Conservation (phyloP, 345 rosid species). For the Syzygium aqueum region DNA sequence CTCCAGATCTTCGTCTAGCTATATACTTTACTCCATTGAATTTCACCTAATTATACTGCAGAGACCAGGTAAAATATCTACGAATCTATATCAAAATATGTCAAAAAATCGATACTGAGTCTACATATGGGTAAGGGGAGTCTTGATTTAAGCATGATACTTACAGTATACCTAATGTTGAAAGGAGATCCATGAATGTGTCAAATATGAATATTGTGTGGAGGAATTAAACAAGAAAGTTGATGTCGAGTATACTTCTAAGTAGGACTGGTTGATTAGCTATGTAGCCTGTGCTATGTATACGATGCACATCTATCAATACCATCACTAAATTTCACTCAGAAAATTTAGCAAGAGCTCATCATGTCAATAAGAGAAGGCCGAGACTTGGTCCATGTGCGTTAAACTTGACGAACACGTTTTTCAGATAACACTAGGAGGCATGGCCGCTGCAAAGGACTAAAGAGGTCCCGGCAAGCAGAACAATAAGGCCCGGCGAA, state of each 20-base stretch:
- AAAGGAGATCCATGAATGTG: background rate
- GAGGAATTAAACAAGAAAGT: background rate
- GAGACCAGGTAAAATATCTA: no score
- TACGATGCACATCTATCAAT: background rate
- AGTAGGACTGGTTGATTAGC: background rate
- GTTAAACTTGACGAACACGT: slow-evolving; percentile 19
- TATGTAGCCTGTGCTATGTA: no score
- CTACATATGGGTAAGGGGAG: no score
- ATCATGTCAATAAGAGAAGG: background rate
- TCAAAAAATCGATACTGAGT: background rate
- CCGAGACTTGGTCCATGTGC: background rate
- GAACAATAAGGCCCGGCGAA: no score
- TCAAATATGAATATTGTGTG: no score
- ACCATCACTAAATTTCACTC: background rate
- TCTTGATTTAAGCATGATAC: background rate
- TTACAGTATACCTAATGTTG: background rate
- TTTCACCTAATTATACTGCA: no score
- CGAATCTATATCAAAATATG: no score
- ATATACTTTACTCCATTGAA: no score
- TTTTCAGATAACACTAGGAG: slow-evolving; percentile 82
- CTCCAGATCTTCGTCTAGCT: no score
- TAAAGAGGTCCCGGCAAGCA: no score
- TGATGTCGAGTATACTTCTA: background rate
- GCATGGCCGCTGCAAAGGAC: slow-evolving; percentile 59
- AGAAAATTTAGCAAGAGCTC: background rate